phyloP scores from a whole-genome alignment of 208 protist species.

The Leishmania lainsoni region DNA sequence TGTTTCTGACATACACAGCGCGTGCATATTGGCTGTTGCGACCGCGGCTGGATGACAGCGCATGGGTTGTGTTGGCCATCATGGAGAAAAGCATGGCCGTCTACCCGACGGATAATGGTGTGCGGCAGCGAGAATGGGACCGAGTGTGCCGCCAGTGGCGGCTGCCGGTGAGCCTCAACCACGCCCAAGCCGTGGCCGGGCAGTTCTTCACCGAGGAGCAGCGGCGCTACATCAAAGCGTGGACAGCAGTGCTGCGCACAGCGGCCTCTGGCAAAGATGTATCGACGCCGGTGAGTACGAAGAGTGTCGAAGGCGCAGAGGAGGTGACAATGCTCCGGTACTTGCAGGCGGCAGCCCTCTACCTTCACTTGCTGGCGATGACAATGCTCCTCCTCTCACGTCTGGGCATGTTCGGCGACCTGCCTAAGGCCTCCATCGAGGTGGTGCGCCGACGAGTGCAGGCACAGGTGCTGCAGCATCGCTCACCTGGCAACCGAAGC shows the following conservation, averaged over 20 bases:
- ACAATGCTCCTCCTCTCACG: conserved; percentile 37
- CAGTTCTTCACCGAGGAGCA: conserved; percentile 42
- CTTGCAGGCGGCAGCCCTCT: conserved; percentile 55
- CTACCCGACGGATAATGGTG: conserved; percentile 14
- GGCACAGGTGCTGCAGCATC: conserved; percentile 12
- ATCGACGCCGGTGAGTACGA: background rate
- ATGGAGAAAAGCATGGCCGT: conserved; percentile 28
- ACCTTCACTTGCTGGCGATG: conserved; percentile 62
- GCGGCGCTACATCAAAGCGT: conserved; percentile 20
- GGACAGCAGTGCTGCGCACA: conserved; percentile 14
- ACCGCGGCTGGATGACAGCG: conserved; percentile 46
- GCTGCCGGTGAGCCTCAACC: conserved; percentile 40
- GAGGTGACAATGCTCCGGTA: conserved; percentile 67
- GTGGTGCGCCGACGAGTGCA: conserved; percentile 22
- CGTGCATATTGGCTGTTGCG: conserved; percentile 74
- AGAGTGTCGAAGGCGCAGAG: conserved; percentile 7
- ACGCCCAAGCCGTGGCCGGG: conserved; percentile 31
- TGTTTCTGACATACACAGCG: conserved; percentile 61
- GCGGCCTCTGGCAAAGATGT: background rate
- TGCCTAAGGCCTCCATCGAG: conserved; percentile 9
- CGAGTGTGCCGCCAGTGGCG: conserved; percentile 38
- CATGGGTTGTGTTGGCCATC: conserved; percentile 42
- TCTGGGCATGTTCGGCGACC: conserved; percentile 43
- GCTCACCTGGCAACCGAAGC: background rate
- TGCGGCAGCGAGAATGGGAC: conserved; percentile 33